Conservation (phyloP, 257 asterid species). For the Agastache rugosa region DNA sequence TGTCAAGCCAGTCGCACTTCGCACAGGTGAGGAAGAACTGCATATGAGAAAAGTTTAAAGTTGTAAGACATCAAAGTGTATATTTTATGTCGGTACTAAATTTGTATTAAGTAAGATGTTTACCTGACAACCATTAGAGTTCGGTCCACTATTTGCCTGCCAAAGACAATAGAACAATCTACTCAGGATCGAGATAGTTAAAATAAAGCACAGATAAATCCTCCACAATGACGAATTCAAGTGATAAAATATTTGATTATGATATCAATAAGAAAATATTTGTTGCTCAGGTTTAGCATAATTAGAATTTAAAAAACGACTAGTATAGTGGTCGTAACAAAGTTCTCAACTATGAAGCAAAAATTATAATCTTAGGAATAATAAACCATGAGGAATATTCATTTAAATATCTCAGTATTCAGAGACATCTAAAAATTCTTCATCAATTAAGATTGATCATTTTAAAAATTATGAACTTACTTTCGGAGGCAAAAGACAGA, state of each 20-base stretch:
- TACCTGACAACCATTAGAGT: constrained; percentile 95
- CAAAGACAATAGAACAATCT: constrained; percentile 31
- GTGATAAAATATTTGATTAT: constrained; percentile 6
- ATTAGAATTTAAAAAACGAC: too few species aligned
- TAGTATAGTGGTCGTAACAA: constrained; percentile 3
- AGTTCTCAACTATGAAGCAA: constrained; percentile 6
- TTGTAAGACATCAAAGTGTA: background rate
- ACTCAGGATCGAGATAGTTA: constrained; percentile 19
- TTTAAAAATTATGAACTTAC: background rate
- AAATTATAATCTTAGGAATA: background rate
- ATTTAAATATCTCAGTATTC: background rate
- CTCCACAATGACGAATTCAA: constrained; percentile 5
- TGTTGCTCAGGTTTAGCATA: background rate
- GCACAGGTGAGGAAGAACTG: constrained; percentile 95
- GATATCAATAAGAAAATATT: background rate
- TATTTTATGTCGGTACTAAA: background rate
- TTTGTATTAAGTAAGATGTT: constrained; percentile 5
- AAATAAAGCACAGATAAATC: background rate
- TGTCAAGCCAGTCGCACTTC: constrained; percentile 98
- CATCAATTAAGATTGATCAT: background rate
- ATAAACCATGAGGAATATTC: constrained; percentile 9
- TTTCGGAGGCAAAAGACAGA: constrained; percentile 12
- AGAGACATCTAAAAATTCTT: background rate
- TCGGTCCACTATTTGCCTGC: constrained; percentile 97
- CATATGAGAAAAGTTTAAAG: constrained; percentile 23